phyloP scores from a whole-genome alignment of 2,329 filamentous ascomycete genomes.

The Hysterium pulicare region DNA sequence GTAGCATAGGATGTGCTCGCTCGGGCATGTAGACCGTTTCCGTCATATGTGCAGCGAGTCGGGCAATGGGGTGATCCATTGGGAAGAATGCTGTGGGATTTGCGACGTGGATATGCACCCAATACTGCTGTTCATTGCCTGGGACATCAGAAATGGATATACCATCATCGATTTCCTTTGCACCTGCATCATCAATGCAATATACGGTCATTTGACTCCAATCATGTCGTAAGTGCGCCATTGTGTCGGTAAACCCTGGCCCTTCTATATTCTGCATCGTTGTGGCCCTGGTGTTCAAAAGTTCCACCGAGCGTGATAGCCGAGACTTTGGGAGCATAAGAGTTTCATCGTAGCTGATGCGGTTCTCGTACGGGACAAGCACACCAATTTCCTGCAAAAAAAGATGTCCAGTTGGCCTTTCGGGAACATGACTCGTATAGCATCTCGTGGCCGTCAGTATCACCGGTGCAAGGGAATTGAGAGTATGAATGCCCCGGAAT shows the following conservation, averaged over 20 bases:
- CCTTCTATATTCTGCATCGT: slow-evolving; percentile 17
- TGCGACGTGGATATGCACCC: slow-evolving; percentile 76
- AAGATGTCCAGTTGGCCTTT: slow-evolving; percentile 52
- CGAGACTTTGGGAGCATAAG: slow-evolving; percentile 51
- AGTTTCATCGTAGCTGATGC: slow-evolving; percentile 57
- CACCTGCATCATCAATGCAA: slow-evolving; percentile 66
- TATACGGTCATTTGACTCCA: slow-evolving; percentile 62
- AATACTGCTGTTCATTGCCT: slow-evolving; percentile 52
- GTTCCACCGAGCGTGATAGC: slow-evolving; percentile 42
- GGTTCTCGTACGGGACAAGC: slow-evolving; percentile 68
- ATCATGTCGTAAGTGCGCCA: slow-evolving; percentile 56
- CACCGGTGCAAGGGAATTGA: slow-evolving; percentile 61
- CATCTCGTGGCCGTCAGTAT: slow-evolving; percentile 61
- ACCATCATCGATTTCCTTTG: slow-evolving; percentile 75
- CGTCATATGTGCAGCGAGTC: slow-evolving; percentile 59
- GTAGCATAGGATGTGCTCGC: slow-evolving; percentile 56
- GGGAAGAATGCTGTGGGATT: slow-evolving; percentile 71
- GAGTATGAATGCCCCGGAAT: slow-evolving; percentile 41
- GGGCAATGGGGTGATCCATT: slow-evolving; percentile 56
- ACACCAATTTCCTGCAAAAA: slow-evolving; percentile 76
- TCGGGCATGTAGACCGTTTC: slow-evolving; percentile 58
- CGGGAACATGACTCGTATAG: slow-evolving; percentile 55
- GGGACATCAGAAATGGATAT: slow-evolving; percentile 65
- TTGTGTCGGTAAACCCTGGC: slow-evolving; percentile 48
- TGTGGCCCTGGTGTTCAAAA: slow-evolving; percentile 33